Evolutionary conservation across 345 rosid species (phyloP).

Genomic region (Syzygium jambos): DNA sequence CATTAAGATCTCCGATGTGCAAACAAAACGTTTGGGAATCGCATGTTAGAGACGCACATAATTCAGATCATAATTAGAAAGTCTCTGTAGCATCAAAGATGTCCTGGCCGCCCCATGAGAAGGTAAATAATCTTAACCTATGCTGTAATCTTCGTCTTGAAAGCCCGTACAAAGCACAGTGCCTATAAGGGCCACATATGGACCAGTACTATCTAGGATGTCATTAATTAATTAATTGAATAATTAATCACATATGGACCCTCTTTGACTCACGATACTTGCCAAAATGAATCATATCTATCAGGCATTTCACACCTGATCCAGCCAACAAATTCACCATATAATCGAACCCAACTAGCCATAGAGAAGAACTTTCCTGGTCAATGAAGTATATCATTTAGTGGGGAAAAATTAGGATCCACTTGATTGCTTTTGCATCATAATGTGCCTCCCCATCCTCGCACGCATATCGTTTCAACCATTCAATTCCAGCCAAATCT

Average conservation of each 20-base stretch:
- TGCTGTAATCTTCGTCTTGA: not conserved
- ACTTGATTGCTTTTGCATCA: not conserved
- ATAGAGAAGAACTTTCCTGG: not conserved
- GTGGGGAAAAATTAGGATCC: not conserved
- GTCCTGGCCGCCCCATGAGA: not conserved
- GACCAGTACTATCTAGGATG: not conserved
- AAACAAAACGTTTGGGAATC: not conserved
- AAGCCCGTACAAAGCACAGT: not conserved
- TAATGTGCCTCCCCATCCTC: not conserved
- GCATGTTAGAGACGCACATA: not conserved
- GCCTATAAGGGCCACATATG: not conserved
- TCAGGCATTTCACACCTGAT: not conserved
- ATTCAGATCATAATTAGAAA: not conserved
- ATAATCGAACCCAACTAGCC: not conserved
- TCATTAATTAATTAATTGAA: not conserved
- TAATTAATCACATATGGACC: not conserved
- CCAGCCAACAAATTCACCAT: not conserved
- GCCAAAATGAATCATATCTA: not conserved
- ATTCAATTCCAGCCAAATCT: not conserved
- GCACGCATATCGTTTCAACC: not conserved
- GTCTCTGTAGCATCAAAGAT: not conserved
- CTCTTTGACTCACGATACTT: not conserved
- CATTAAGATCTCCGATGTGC: not conserved
- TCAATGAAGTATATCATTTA: not conserved
- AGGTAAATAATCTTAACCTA: not conserved